These are phyloP conservation scores for Phytophthora pistaciae DNA, from an alignment of 352 stramenopile species.

Conservation along the genomic window DNA sequence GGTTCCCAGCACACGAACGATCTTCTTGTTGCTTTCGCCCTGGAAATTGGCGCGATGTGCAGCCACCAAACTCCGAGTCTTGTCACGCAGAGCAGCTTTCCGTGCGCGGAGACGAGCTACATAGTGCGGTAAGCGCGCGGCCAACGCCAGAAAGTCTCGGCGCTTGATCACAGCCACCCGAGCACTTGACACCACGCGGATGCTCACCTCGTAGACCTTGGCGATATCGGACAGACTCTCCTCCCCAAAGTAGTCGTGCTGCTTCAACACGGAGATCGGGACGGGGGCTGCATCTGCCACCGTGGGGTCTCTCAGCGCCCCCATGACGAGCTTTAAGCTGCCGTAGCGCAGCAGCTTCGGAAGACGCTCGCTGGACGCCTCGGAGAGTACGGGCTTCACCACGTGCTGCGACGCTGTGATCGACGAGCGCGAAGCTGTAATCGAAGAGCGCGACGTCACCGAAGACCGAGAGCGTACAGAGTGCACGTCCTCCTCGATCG, in stretches of 20 bases:
- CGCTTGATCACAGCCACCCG: conserved; percentile 59
- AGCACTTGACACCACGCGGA: conserved; percentile 61
- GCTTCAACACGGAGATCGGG: conserved; percentile 59
- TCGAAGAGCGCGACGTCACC: conserved; percentile 1
- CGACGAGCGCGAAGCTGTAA: conserved; percentile 9
- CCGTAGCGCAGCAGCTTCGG: conserved; percentile 28
- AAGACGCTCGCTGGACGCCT: conserved; percentile 14
- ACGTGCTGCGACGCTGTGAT: conserved; percentile 8
- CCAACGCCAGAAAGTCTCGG: conserved; percentile 45
- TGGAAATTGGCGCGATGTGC: conserved; percentile 55
- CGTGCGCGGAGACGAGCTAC: conserved; percentile 25
- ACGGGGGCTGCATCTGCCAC: conserved; percentile 27
- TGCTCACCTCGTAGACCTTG: conserved; percentile 57
- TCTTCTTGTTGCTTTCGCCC: conserved; percentile 50
- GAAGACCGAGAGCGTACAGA: conserved; percentile 8
- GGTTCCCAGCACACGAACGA: conserved; percentile 50
- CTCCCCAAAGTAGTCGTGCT: conserved; percentile 68
- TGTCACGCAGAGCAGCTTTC: conserved; percentile 29
- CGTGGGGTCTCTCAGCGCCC: conserved; percentile 14
- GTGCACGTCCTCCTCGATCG: conserved; percentile 14
- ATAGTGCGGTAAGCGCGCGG: conserved; percentile 52
- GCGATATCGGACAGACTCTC: conserved; percentile 51
- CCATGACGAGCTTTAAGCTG: conserved; percentile 26
- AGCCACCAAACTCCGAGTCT: conserved; percentile 23
- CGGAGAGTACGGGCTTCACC: conserved; percentile 8